Evolutionary conservation across 2,329 filamentous ascomycete genomes (phyloP).

Genomic region (Didymella sp.): DNA sequence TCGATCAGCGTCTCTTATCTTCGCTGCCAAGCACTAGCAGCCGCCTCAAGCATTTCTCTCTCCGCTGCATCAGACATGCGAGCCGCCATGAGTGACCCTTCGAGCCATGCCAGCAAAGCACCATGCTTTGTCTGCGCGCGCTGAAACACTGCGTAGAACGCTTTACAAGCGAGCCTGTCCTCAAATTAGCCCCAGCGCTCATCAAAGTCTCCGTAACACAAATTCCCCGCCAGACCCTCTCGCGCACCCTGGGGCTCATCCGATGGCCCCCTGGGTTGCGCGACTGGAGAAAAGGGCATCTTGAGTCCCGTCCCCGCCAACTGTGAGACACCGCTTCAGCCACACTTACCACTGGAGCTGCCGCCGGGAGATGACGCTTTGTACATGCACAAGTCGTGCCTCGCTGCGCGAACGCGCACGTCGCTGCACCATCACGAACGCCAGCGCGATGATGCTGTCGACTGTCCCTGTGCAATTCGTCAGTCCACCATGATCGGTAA

Average conservation of each 20-base stretch:
- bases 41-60: conserved; percentile 37
- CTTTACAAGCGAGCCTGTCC: conserved; percentile 69
- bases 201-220: conserved; percentile 17
- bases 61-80: conserved; percentile 39
- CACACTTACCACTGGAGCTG: conserved; percentile 68
- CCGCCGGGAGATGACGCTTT: conserved; percentile 62
- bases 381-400: conserved; percentile 36
- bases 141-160: conserved; percentile 72
- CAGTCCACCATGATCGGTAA: conserved; percentile 24
- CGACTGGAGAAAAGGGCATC: conserved; percentile 8
- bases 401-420: conserved; percentile 52
- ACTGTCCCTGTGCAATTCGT: conserved; percentile 63
- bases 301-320: conserved; percentile 22
- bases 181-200: conserved; percentile 26
- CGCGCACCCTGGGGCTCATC: conserved; percentile 23
- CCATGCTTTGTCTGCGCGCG: conserved; percentile 75
- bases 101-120: conserved; percentile 72
- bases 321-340: conserved; percentile 38
- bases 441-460: conserved; percentile 68
- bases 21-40: conserved; percentile 25
- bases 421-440: conserved; percentile 68
- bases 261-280: conserved; percentile 9
- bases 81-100: conserved; percentile 39
- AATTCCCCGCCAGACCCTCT: conserved; percentile 28
- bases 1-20: conserved; percentile 13